Conservation (phyloP, 176 grass and related monocot species). For the Dactylis glomerata region DNA sequence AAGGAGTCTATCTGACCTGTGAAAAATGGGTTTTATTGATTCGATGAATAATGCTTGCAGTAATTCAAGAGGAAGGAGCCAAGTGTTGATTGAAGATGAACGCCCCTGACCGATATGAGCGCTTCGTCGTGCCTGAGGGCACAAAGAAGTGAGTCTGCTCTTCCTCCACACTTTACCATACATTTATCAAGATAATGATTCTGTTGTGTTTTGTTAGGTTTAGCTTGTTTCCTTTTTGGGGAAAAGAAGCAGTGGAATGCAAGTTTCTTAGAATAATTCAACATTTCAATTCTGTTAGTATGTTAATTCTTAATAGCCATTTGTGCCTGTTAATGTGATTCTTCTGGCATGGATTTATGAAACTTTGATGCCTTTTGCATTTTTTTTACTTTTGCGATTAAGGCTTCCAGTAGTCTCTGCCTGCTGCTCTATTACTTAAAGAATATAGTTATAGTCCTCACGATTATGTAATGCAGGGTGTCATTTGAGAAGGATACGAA, state of each 20-base stretch:
- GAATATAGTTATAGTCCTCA: neutral
- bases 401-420: neutral
- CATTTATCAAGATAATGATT: neutral
- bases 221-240: neutral
- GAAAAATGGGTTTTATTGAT: constrained; percentile 4
- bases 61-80: neutral
- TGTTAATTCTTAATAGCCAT: neutral
- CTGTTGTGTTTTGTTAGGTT: neutral
- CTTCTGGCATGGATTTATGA: neutral
- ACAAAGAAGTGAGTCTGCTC: neutral
- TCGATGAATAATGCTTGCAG: neutral
- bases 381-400: neutral
- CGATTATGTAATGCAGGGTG: constrained; percentile 14
- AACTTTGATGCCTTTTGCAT: neutral
- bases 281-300: neutral
- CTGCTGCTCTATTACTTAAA: neutral
- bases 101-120: constrained; percentile 1
- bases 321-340: neutral
- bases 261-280: neutral
- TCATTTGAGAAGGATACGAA: constrained; percentile 54
- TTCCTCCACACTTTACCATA: neutral
- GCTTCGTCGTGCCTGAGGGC: constrained; percentile 5
- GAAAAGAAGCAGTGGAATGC: neutral
- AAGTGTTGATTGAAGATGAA: constrained; percentile 8
- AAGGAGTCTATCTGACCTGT: neutral